Conservation (phyloP, 768 basidiomycete species). For the Rubroboletus satanas region DNA sequence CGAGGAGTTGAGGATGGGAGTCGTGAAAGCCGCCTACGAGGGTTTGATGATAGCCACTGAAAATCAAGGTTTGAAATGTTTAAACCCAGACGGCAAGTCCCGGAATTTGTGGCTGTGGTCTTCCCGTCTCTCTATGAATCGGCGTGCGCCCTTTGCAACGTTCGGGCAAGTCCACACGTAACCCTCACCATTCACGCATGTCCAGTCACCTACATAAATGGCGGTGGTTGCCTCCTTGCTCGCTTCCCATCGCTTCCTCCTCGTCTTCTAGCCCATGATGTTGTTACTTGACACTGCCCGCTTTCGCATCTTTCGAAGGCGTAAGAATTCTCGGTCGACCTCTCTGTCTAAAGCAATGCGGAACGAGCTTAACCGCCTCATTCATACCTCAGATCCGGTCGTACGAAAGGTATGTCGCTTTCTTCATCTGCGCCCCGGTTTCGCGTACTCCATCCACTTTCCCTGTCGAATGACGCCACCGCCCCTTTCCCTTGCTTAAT, state of each 20-base stretch:
- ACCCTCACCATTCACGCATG: slow-evolving; percentile 24
- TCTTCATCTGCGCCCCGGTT: slow-evolving; percentile 32
- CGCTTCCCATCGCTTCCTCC: slow-evolving; percentile 26
- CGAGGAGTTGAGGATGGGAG: slow-evolving; percentile 61
- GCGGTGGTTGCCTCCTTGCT: slow-evolving; percentile 14
- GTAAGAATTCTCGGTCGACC: slow-evolving; percentile 41
- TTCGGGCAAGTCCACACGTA: background rate
- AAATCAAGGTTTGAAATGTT: slow-evolving; percentile 36
- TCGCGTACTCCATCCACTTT: slow-evolving; percentile 31
- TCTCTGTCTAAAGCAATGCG: slow-evolving; percentile 50
- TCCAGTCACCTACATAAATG: slow-evolving; percentile 18
- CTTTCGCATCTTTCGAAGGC: slow-evolving; percentile 36
- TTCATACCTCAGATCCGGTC: slow-evolving; percentile 51
- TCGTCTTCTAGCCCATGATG: slow-evolving; percentile 8
- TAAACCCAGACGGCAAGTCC: slow-evolving; percentile 28
- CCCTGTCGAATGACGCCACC: slow-evolving; percentile 14
- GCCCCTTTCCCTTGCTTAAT: slow-evolving; percentile 4
- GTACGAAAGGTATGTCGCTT: slow-evolving; percentile 50
- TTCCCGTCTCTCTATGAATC: too few species aligned
- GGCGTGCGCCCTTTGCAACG: slow-evolving; percentile 6
- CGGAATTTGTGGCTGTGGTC: slow-evolving; percentile 23
- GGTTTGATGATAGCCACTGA: slow-evolving; percentile 51
- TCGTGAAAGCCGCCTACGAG: slow-evolving; percentile 25
- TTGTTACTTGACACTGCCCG: slow-evolving; percentile 33
- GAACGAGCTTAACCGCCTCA: slow-evolving; percentile 65